phyloP scores from a whole-genome alignment of 768 basidiomycete genomes.

The Saitozyma podzolica region DNA sequence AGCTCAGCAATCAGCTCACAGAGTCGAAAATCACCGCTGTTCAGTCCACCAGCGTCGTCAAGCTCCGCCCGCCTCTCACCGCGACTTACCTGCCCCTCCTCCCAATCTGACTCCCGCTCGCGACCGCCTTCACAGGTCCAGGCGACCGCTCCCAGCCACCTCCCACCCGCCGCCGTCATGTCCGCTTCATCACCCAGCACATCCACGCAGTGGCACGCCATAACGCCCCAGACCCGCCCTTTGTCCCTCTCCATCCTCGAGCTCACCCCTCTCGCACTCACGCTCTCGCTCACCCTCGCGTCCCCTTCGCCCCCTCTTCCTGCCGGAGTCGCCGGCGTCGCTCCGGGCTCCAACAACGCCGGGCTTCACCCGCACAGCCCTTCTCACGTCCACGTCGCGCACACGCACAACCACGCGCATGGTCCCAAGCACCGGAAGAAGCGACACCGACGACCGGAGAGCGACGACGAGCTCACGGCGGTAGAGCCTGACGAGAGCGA shows the following conservation, averaged over 20 bases:
- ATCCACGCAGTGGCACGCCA: constrained; percentile 43
- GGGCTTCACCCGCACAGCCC: background rate
- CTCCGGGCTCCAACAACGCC: constrained; percentile 7
- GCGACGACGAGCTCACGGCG: constrained; percentile 38
- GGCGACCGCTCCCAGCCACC: too few relatives aligned
- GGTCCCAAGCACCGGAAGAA: constrained; percentile 15
- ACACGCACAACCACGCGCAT: constrained; percentile 11
- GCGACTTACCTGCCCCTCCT: background rate
- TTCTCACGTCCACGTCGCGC: constrained; percentile 10
- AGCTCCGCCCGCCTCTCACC: too few relatives aligned
- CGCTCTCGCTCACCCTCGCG: constrained; percentile 48
- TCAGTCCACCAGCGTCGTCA: too few relatives aligned
- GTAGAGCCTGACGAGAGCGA: constrained; percentile 26
- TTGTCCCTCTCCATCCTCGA: constrained; percentile 49
- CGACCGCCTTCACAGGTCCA: background rate
- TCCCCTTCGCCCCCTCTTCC: constrained; percentile 8
- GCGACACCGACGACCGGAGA: constrained; percentile 24
- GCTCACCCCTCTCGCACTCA: constrained; percentile 49
- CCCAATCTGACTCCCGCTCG: background rate
- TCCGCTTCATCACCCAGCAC: background rate
- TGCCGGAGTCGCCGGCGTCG: background rate
- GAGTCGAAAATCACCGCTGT: too few relatives aligned
- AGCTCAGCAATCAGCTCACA: too few relatives aligned
- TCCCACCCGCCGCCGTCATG: background rate
- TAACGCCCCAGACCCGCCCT: constrained; percentile 48